Evolutionary conservation across 805 yeast species (phyloP).

Genomic region (Metschnikowia arizonensis): DNA sequence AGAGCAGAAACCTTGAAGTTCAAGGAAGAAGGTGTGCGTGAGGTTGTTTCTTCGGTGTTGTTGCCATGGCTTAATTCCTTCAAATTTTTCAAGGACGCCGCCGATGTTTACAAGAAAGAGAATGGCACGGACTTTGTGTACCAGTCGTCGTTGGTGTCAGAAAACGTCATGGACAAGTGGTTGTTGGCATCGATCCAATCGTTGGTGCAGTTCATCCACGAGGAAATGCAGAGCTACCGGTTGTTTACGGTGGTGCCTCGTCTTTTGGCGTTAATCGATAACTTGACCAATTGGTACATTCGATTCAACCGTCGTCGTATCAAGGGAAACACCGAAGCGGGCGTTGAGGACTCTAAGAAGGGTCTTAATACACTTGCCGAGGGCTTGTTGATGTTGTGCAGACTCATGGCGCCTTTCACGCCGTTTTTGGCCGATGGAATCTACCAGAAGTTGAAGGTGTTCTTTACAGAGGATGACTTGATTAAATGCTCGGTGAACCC

Average conservation of each 20-base stretch:
- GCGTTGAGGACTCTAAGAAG: constrained; percentile 73
- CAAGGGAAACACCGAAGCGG: constrained; percentile 78
- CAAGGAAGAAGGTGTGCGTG: constrained; percentile 98
- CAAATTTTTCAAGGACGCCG: constrained; percentile 94
- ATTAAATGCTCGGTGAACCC: constrained; percentile 37
- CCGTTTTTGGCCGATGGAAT: constrained; percentile 92
- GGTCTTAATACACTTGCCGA: constrained; percentile 91
- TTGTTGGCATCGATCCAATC: constrained; percentile 94
- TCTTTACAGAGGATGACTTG: constrained; percentile 58
- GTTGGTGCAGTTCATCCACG: constrained; percentile 76
- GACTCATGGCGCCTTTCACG: constrained; percentile 99
- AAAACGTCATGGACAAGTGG: constrained; percentile 97
- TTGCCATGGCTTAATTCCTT: constrained; percentile 98
- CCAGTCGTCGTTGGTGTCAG: constrained; percentile 60
- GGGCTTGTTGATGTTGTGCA: constrained; percentile 78
- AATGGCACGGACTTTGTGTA: constrained; percentile 67
- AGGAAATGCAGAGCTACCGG: constrained; percentile 86
- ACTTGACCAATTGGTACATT: constrained; percentile 97
- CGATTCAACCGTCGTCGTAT: constrained; percentile 97
- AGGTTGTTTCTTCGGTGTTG: constrained; percentile 91
- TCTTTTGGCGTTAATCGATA: constrained; percentile 81
- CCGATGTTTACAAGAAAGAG: constrained; percentile 75
- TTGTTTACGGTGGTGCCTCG: constrained; percentile 95
- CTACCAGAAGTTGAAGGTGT: constrained; percentile 67
- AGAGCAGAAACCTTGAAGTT: constrained; percentile 95